Percentiles rank a stretch among this genome's conserved stretches.
These are phyloP conservation scores for Malus hybrid DNA, from an alignment of 331 rosid species.

Conservation along the genomic window DNA sequence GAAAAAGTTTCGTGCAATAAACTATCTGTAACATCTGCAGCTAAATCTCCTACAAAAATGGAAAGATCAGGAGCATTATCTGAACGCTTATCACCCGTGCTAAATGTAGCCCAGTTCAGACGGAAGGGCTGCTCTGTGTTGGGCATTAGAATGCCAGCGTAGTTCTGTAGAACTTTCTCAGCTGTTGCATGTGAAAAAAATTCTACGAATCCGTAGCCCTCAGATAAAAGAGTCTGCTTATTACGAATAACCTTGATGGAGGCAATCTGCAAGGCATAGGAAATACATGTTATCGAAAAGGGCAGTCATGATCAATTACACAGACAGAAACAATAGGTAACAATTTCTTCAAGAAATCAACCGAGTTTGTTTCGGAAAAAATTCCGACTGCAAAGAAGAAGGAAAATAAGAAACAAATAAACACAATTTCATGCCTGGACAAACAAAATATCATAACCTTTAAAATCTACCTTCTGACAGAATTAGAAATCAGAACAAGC, in stretches of 20 bases:
- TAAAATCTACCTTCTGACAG: background rate
- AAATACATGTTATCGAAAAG: background rate
- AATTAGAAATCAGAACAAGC: background rate
- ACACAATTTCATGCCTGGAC: background rate
- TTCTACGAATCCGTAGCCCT: slow-evolving; percentile 95
- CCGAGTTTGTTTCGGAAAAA: background rate
- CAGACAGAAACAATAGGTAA: background rate
- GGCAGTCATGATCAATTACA: background rate
- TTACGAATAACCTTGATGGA: slow-evolving; percentile 86
- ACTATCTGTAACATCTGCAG: slow-evolving; percentile 86
- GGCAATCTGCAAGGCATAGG: slow-evolving; percentile 43
- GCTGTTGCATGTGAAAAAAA: slow-evolving; percentile 67
- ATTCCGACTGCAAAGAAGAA: background rate
- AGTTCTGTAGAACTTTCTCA: slow-evolving; percentile 74
- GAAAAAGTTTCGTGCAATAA: slow-evolving; percentile 71
- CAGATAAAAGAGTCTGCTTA: slow-evolving; percentile 82
- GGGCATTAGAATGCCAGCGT: slow-evolving; percentile 67
- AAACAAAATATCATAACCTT: background rate
- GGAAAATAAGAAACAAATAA: background rate
- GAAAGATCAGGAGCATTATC: slow-evolving; percentile 89
- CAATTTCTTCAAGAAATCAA: background rate
- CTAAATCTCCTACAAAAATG: slow-evolving; percentile 93
- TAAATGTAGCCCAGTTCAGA: slow-evolving; percentile 93
- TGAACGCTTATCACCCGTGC: slow-evolving; percentile 79
- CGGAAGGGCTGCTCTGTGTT: slow-evolving; percentile 84